phyloP scores from a whole-genome alignment of 768 basidiomycete genomes.

The Scleroderma bovista region DNA sequence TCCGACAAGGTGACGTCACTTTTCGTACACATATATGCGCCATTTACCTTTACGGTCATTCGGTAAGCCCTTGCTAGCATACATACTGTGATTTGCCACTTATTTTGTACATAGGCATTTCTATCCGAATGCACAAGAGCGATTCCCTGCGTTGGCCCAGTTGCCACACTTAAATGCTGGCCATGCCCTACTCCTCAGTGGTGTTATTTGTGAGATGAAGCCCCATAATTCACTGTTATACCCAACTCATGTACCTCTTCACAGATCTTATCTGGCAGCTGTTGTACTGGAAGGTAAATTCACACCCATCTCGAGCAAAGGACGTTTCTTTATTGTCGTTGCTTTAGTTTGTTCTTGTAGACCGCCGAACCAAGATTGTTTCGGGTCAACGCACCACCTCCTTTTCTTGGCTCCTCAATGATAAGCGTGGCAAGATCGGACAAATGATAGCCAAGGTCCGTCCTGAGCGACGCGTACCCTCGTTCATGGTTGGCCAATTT shows the following conservation, averaged over 20 bases:
- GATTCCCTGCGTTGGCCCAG: slow-evolving; percentile 80
- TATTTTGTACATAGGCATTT: slow-evolving; percentile 57
- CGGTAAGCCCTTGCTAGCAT: slow-evolving; percentile 43
- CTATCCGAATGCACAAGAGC: slow-evolving; percentile 70
- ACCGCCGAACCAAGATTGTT: slow-evolving; percentile 83
- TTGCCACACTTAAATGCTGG: slow-evolving; percentile 68
- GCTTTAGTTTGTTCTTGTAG: slow-evolving; percentile 73
- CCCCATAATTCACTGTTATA: slow-evolving; percentile 5
- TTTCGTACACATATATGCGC: slow-evolving; percentile 92
- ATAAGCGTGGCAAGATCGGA: slow-evolving; percentile 82
- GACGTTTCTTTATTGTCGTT: slow-evolving; percentile 1
- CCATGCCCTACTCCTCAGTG: slow-evolving; percentile 70
- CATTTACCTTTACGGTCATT: slow-evolving; percentile 88
- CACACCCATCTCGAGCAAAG: neutral
- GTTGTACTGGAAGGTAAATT: slow-evolving; percentile 80
- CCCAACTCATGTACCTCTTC: slow-evolving; percentile 4
- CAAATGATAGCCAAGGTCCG: slow-evolving; percentile 56
- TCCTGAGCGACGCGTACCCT: slow-evolving; percentile 54
- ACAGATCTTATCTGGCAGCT: slow-evolving; percentile 90
- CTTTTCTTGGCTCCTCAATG: slow-evolving; percentile 82
- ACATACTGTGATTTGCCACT: neutral
- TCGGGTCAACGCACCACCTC: slow-evolving; percentile 90
- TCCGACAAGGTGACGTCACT: slow-evolving; percentile 93
- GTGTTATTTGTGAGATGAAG: slow-evolving; percentile 69
- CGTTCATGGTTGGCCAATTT: slow-evolving; percentile 85